Percentiles rank a stretch among this genome's conserved stretches.
phyloP scores from a whole-genome alignment of 2,329 filamentous ascomycete species.

The Parasarocladium wereldwijsianum region DNA sequence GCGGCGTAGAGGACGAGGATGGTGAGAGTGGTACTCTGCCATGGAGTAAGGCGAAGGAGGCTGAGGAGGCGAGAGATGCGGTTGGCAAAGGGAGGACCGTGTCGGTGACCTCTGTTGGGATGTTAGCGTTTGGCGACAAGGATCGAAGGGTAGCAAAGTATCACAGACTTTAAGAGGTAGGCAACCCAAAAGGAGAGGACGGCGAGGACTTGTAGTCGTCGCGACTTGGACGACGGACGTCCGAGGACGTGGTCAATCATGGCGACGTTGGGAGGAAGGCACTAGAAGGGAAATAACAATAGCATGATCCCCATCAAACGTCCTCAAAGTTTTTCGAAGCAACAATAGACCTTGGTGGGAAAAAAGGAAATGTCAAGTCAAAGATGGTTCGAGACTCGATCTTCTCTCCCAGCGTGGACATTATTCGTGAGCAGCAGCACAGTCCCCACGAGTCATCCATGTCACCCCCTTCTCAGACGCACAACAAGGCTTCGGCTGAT shows the following conservation, averaged over 20 bases:
- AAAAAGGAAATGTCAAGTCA: neutral
- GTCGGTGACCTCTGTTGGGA: conserved; percentile 55
- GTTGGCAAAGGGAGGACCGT: conserved; percentile 71
- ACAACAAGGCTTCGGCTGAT: too few relatives aligned
- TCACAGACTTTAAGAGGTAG: conserved; percentile 48
- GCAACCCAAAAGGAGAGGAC: conserved; percentile 85
- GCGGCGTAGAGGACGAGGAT: conserved; percentile 84
- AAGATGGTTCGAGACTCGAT: neutral
- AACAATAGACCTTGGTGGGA: neutral
- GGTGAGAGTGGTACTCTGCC: conserved; percentile 79
- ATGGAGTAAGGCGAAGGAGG: conserved; percentile 60
- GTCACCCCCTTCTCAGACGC: too few relatives aligned
- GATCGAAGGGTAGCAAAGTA: neutral
- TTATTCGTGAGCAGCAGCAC: neutral
- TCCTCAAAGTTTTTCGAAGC: neutral
- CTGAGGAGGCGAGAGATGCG: conserved; percentile 58
- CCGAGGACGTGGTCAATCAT: conserved; percentile 84
- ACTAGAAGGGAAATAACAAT: neutral
- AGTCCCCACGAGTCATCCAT: neutral
- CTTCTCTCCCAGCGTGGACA: neutral
- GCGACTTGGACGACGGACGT: conserved; percentile 77
- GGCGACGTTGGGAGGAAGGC: neutral
- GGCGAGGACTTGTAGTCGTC: conserved; percentile 81
- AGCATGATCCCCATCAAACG: neutral
- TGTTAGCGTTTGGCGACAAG: conserved; percentile 7